These are phyloP conservation scores for Carex arenaria DNA, from an alignment of 202 grass and related monocot genomes.

Conservation along the genomic window DNA sequence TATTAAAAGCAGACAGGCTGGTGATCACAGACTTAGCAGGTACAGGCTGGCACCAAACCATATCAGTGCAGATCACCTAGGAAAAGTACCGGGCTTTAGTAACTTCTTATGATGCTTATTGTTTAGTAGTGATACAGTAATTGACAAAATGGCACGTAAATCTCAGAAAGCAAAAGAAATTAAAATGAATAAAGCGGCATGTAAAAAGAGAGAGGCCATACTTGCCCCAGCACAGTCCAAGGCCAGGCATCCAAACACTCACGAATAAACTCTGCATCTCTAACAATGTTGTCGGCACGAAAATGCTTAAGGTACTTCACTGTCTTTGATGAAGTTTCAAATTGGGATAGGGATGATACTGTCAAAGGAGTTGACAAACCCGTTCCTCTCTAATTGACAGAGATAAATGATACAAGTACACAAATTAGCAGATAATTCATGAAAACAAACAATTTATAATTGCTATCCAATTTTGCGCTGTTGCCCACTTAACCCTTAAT, in stretches of 20 bases:
- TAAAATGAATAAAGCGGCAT: background rate
- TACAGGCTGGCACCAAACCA: background rate
- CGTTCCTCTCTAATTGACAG: conserved; percentile 60
- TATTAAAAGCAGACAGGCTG: background rate
- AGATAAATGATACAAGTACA: background rate
- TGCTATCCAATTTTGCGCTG: background rate
- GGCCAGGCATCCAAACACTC: conserved; percentile 52
- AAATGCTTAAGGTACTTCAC: conserved; percentile 86
- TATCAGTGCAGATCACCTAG: background rate
- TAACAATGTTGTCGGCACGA: conserved; percentile 90
- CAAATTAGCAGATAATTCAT: background rate
- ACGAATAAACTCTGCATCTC: conserved; percentile 84
- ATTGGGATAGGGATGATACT: conserved; percentile 83
- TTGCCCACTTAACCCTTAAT: background rate
- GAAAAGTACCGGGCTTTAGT: background rate
- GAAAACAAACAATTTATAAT: background rate
- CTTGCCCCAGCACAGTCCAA: conserved; percentile 91
- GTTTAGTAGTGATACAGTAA: background rate
- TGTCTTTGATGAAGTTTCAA: conserved; percentile 47
- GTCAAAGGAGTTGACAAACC: conserved; percentile 83
- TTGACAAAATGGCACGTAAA: background rate
- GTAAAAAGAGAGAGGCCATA: conserved; percentile 31
- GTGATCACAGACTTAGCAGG: background rate
- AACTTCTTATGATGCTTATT: background rate
- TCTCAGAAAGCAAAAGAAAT: background rate